These are phyloP conservation scores for Globisporangium canariense DNA, from an alignment of 352 stramenopile genomes.

Conservation along the genomic window DNA sequence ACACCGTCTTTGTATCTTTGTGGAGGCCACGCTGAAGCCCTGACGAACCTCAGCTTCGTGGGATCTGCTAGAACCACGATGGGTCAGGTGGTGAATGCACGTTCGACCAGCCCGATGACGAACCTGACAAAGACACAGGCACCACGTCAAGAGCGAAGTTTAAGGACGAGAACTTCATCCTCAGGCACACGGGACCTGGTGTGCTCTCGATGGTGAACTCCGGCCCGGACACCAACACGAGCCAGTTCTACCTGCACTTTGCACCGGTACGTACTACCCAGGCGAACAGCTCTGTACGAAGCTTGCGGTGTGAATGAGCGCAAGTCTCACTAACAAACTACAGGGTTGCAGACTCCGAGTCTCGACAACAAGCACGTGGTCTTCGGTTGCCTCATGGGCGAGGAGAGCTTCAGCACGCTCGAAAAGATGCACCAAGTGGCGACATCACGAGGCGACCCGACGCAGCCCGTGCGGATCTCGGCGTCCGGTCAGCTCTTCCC, in stretches of 20 bases:
- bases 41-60: not conserved
- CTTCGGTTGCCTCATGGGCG: constrained; percentile 56
- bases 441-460: constrained; percentile 45
- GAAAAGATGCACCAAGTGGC: constrained; percentile 48
- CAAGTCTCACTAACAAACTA: not conserved
- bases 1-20: not conserved
- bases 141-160: constrained; percentile 49
- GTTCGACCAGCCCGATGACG: constrained; percentile 45
- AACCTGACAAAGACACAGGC: constrained; percentile 12
- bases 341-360: constrained; percentile 36
- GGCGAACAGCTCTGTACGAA: not conserved
- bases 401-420: constrained; percentile 43
- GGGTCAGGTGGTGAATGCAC: constrained; percentile 85
- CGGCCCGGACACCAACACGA: constrained; percentile 93
- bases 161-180: constrained; percentile 93
- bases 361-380: constrained; percentile 84
- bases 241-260: constrained; percentile 94
- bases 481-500: constrained; percentile 46
- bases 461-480: constrained; percentile 40
- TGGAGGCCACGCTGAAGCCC: too few relatives aligned
- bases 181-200: constrained; percentile 83
- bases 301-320: not conserved
- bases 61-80: constrained; percentile 48
- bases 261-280: constrained; percentile 23
- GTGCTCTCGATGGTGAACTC: constrained; percentile 95